These are phyloP conservation scores for Sphagnum magellanicum DNA, from an alignment of 228 moss, liverwort and hornwort genomes.

Conservation along the genomic window DNA sequence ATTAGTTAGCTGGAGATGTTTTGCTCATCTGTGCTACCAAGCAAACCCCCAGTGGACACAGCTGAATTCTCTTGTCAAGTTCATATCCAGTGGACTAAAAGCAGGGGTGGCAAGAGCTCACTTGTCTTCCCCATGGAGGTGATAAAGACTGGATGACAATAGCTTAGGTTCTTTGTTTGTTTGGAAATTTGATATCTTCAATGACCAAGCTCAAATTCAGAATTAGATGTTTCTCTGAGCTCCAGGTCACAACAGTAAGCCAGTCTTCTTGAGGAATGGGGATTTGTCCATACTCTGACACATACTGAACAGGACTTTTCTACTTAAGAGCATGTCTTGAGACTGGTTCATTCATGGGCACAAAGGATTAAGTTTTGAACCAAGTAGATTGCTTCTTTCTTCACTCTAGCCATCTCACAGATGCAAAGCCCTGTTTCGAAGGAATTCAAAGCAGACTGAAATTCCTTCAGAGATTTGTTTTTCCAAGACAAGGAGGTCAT, in stretches of 20 bases:
- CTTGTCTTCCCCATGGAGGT: conserved; percentile 47
- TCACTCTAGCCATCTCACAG: background rate
- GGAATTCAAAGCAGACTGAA: background rate
- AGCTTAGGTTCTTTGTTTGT: conserved; percentile 30
- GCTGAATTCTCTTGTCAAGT: conserved; percentile 40
- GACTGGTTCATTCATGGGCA: background rate
- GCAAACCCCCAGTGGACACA: conserved; percentile 15
- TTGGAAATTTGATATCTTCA: conserved; percentile 45
- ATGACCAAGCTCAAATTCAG: background rate
- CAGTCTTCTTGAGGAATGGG: background rate
- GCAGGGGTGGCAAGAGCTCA: conserved; percentile 45
- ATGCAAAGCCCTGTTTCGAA: background rate
- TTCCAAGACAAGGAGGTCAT: background rate
- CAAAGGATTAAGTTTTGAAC: background rate
- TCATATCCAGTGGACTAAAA: conserved; percentile 48
- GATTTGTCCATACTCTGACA: background rate
- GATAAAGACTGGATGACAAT: conserved; percentile 32
- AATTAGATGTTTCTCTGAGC: too few relatives aligned
- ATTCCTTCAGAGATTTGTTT: background rate
- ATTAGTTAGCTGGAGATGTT: conserved; percentile 50
- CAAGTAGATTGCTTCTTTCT: background rate
- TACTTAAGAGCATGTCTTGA: too few relatives aligned
- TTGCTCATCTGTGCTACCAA: conserved; percentile 26
- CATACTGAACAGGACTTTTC: background rate
- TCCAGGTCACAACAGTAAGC: background rate